These are phyloP conservation scores for Dictyostelium capitatum DNA, from an alignment of 78 protist species.

Conservation along the genomic window DNA sequence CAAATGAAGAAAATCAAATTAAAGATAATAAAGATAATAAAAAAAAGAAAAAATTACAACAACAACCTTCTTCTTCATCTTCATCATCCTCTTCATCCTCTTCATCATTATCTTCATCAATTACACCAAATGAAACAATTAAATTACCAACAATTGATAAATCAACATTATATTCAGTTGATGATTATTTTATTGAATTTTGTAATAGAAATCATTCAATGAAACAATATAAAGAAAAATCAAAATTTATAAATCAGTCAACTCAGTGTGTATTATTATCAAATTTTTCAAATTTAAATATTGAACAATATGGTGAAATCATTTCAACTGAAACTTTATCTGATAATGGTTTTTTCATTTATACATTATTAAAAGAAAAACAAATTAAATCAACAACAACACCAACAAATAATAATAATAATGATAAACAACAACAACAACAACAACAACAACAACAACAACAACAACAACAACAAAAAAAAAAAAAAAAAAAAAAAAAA, in stretches of 20 bases:
- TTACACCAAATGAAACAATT: not conserved
- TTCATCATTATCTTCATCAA: not conserved
- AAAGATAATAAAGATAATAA: not conserved
- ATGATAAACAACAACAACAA: not conserved
- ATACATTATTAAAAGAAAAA: not conserved
- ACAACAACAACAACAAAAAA: not conserved
- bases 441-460: constrained; percentile 5
- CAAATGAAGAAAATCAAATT: constrained; percentile 8
- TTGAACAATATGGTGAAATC: constrained; percentile 3
- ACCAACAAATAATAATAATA: not conserved
- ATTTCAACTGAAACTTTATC: not conserved
- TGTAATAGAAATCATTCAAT: constrained; percentile 18
- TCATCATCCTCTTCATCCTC: not conserved
- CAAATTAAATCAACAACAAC: not conserved
- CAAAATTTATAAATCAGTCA: not conserved
- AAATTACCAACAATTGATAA: not conserved
- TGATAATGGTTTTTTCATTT: constrained; percentile 21
- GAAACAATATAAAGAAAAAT: not conserved
- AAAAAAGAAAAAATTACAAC: constrained; percentile 2
- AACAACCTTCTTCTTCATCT: not conserved
- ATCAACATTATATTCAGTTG: not conserved
- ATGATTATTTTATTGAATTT: constrained; percentile 10
- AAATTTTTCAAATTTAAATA: not conserved
- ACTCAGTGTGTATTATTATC: not conserved
- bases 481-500: too few species aligned